phyloP scores from a whole-genome alignment of 2,329 filamentous ascomycete genomes.

The Cercospora canescens region DNA sequence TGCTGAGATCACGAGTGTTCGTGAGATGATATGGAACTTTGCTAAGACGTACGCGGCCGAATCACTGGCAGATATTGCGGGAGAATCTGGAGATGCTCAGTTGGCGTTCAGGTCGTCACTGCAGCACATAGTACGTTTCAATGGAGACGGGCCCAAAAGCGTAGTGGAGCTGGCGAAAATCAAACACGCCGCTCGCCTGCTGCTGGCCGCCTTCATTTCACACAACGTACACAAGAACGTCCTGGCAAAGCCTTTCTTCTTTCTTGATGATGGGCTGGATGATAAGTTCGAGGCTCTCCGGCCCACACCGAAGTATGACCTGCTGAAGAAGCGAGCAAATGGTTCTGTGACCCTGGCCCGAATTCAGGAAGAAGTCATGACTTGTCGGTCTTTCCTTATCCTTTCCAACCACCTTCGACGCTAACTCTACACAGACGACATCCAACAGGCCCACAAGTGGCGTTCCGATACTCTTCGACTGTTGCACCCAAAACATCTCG shows the following conservation, averaged over 20 bases:
- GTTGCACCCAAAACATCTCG: background rate
- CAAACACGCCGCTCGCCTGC: background rate
- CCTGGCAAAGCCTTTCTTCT: background rate
- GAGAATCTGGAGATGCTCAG: background rate
- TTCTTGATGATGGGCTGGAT: background rate
- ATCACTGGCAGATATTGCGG: background rate
- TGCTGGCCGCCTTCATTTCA: background rate
- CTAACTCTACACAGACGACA: background rate
- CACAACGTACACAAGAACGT: background rate
- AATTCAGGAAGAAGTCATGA: background rate
- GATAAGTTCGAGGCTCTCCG: background rate
- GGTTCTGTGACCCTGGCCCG: background rate
- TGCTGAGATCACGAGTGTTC: conserved; percentile 6
- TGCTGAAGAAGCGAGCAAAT: background rate
- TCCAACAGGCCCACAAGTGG: background rate
- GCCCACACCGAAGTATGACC: background rate
- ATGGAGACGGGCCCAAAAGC: background rate
- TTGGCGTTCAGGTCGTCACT: background rate
- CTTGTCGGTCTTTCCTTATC: background rate
- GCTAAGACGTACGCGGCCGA: conserved; percentile 11
- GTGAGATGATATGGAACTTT: conserved; percentile 1
- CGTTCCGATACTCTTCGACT: background rate
- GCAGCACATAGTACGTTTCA: background rate
- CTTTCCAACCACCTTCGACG: background rate
- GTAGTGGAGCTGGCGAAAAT: background rate